Percentiles rank a stretch among this genome's conserved stretches.
Evolutionary conservation across 2,329 filamentous ascomycete genomes (phyloP).

Genomic region (Monilinia vaccinii-corymbosi): DNA sequence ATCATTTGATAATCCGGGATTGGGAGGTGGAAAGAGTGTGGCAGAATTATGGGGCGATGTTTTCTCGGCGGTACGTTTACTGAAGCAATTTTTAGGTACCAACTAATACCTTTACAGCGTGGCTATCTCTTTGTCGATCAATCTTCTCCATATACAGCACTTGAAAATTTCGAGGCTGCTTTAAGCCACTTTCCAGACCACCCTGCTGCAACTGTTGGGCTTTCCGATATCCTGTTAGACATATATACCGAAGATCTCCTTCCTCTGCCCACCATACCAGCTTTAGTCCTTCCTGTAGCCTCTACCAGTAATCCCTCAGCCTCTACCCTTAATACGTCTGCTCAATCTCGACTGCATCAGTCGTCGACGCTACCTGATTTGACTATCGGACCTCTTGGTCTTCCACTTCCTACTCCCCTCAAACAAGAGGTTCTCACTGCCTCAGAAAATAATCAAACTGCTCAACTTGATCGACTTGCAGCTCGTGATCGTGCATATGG

Average conservation of each 20-base stretch:
- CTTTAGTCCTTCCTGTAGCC: conserved; percentile 23
- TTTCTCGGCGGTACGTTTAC: conserved; percentile 59
- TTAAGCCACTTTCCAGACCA: conserved; percentile 75
- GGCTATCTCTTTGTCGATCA: conserved; percentile 26
- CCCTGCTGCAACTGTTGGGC: conserved; percentile 65
- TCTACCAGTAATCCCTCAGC: conserved; percentile 21
- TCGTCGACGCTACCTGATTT: conserved; percentile 10
- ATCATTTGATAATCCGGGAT: conserved; percentile 55
- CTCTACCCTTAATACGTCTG: conserved; percentile 18
- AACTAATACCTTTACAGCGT: conserved; percentile 28
- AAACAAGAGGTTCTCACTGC: background rate
- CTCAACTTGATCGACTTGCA: conserved; percentile 60
- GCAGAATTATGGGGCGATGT: conserved; percentile 82
- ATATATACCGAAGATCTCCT: conserved; percentile 65
- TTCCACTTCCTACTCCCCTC: conserved; percentile 16
- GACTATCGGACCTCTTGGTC: conserved; percentile 25
- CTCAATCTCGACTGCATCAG: conserved; percentile 14
- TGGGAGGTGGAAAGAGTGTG: conserved; percentile 72
- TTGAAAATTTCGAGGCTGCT: conserved; percentile 72
- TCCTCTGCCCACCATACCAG: conserved; percentile 41
- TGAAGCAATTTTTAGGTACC: background rate
- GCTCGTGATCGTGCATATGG: conserved; percentile 83
- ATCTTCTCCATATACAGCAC: conserved; percentile 52
- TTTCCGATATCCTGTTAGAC: conserved; percentile 80
- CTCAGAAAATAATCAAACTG: conserved; percentile 15